Evolutionary conservation across 768 basidiomycete genomes (phyloP), one percentile per base, ranked within the genome.

Genomic region (Mrakia hoshinonis): DNA sequence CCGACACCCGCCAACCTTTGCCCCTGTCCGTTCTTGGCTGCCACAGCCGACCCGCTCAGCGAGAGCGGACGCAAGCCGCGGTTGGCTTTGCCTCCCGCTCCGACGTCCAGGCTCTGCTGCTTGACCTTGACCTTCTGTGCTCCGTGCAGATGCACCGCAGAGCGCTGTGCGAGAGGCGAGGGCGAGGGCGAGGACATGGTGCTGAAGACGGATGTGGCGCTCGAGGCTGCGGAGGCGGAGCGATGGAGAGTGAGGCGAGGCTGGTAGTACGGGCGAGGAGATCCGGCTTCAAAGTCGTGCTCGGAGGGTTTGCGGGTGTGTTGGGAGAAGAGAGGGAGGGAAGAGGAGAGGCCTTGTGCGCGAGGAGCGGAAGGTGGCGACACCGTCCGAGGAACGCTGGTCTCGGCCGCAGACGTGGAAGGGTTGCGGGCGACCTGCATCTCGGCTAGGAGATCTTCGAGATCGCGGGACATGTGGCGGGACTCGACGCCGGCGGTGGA

Each of bases 181-280:
- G 55, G 55, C 4, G 55, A 58, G 55, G 55, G 55, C 26, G 55
- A 58, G 15, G 55, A 58, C 10, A 58, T 58, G 55, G 55, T 58
- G 55, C 55, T 58, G 29, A 34, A 58, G 15, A 43, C 15, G 31
- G 55, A 58, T 5, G 55, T 58, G 26, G 55, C 34, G 5, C 31
- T 36, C 36, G 58, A 38, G 20, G 58, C 58, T 31, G 36, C 31
- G 4, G 34, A 36, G 31, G 58, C 58, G 22, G 7, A 36, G 31
- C 58, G 31, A 6, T 38, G 58, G 11, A 61, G 55, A 13, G 55
- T 58, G 55, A 58, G 55, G 31, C 29, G 26, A 4, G 55, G 55
- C 29, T 58, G 55, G 31, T 7, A 58, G 55, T 58, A 26, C 18
- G 31, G 55, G 29, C 55, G 55, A 58, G 58, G 58, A 1, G 58